Base-by-base conservation (phyloP, 345 rosid genomes). In the Dipteronia dyeriana region DNA sequence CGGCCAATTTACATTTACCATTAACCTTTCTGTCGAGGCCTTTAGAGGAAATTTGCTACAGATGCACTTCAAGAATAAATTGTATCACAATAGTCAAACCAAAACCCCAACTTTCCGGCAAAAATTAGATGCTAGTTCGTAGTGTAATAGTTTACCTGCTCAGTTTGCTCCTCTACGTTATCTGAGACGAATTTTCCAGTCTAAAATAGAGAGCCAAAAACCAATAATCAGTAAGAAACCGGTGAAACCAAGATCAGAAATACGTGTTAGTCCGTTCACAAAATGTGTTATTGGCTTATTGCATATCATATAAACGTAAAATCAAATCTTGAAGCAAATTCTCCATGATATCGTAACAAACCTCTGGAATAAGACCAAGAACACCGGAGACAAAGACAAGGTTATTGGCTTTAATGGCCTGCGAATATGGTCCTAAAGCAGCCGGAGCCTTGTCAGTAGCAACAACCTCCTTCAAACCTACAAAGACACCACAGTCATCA, bases 381-480 rank as follows among this genome's bases (percentile, higher is more conserved):
- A 87, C 93, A 78, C 97, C 97, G 9, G 97, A 97, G 59, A 91
- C 83, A 79, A 92, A 94, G 71, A 97, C 68, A 77, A 91, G 85
- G 76, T 97, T 85, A 83, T 91, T 86, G 79, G 89, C 86, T 81
- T 90, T 94, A 79, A 92, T 92, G 5, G 97, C 98, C 88, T 92
- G 97, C 75, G 97, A 90, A 85, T 94, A 94, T 0, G 97, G 97
- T 73, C 99, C 99, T 68, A 92, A 72, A 8, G 97, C 98, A 41
- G 97, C 98, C 4, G 97, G 97, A 76, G 99, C 97, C 80, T 94
- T 92, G 39, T 92, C 91, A 1, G 98, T 92, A 31, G 79, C 80
- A 71, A 91, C 92, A 60, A 83, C 91, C 85, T 89, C 95, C 84
- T 96, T 94, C 70, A 70, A 73, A 73, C 78, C 97, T 96, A 74